Conservation (phyloP, 257 asterid genomes). For the Ballota nigra region DNA sequence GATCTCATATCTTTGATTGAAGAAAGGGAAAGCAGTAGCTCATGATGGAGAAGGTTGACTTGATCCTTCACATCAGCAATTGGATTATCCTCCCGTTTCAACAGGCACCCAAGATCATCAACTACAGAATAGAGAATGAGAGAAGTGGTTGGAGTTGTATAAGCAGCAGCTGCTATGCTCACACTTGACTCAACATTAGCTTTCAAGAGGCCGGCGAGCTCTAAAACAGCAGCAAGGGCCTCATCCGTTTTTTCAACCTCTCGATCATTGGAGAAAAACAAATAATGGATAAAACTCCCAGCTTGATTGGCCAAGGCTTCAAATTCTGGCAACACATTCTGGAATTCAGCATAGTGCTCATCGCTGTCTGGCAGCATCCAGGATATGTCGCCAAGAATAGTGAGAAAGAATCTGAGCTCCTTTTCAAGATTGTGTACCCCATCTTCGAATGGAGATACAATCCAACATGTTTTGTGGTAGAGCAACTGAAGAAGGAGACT, state of each 20-base stretch:
- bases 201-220: background rate
- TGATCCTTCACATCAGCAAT: slow-evolving; percentile 11
- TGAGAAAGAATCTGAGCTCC: slow-evolving; percentile 14
- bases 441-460: no score
- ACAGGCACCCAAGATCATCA: background rate
- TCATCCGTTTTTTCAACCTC: background rate
- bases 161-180: background rate
- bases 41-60: background rate
- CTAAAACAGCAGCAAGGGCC: background rate
- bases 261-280: background rate
- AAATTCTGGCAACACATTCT: background rate
- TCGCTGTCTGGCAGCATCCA: no score
- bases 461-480: no score
- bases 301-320: background rate
- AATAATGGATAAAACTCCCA: background rate
- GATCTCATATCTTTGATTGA: background rate
- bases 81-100: background rate
- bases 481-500: no score
- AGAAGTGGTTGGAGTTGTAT: background rate
- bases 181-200: background rate
- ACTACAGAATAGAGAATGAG: background rate
- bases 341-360: background rate
- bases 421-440: background rate
- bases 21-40: background rate
- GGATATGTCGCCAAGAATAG: background rate